Conservation (phyloP, 257 asterid genomes). For the Nemophila menziesii region DNA sequence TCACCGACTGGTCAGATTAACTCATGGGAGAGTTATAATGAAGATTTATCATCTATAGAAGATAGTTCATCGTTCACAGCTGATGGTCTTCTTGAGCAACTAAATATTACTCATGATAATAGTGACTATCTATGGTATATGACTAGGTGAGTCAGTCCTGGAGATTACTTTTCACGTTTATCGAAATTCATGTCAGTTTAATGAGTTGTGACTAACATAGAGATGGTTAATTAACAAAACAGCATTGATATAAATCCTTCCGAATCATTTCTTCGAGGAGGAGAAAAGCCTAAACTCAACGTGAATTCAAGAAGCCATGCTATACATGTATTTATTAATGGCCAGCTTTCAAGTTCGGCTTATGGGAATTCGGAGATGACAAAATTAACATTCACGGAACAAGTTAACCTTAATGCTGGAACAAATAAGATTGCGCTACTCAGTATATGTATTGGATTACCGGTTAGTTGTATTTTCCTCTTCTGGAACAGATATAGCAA, state of each 20-base stretch:
- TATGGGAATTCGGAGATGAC: constrained; percentile 34
- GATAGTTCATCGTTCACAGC: constrained; percentile 31
- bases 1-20: constrained; percentile 20
- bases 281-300: constrained; percentile 30
- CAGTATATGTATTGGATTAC: constrained; percentile 57
- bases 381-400: constrained; percentile 30
- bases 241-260: constrained; percentile 43
- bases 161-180: background rate
- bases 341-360: constrained; percentile 47
- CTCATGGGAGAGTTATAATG: constrained; percentile 48
- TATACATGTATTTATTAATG: constrained; percentile 40
- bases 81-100: constrained; percentile 48
- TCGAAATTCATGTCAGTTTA: too few relatives aligned
- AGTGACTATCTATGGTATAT: constrained; percentile 67
- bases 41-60: constrained; percentile 29
- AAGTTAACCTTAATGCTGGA: constrained; percentile 34
- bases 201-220: background rate
- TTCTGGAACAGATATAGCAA: too few relatives aligned
- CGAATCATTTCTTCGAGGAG: constrained; percentile 41
- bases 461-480: constrained; percentile 26
- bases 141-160: constrained; percentile 31
- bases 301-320: constrained; percentile 52
- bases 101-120: constrained; percentile 48
- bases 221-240: constrained; percentile 7
- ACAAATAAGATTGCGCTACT: constrained; percentile 38